Base-by-base conservation (phyloP, 805 yeast species). In the Hanseniaspora lachancei region DNA sequence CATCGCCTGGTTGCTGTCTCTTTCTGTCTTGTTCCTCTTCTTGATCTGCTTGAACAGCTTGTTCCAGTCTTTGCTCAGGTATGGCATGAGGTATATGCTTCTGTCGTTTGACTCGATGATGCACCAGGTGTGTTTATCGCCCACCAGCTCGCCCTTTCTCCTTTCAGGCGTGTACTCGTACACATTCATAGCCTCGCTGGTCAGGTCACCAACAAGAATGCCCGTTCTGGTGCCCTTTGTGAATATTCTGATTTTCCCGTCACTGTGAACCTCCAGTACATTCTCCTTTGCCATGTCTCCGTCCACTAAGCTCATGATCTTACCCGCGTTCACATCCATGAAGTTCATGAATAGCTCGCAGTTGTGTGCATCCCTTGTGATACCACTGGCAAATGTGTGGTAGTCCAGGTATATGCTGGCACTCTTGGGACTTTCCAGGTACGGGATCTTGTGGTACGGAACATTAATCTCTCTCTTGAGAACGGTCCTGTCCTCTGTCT, bases 331-430 rank as follows among this genome's bases (percentile, higher is more conserved):
- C 47, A 64, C 67, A 63, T 77, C 78, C 62, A 77, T 71, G 29
- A 70, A 69, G 43, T 69, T 63, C 58, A 72, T 71, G 50, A 71
- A 73, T 32, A 66, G 58, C 12, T 60, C 68, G 70, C 61, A 69
- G 61, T 56, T 88, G 71, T 1, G 97, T 97, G 0, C 97, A 16
- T 32, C 48, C 15, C 34, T 6, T 10, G 58, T 46, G 8, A 52
- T 47, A 18, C 36, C 53, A 29, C 42, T 41, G 10, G 24, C 20
- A 7, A 53, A 38, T 13, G 47, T 24, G 13, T 53, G 39, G 20
- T 53, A 53, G n/a, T 53, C 50, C 12, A 53, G 24, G 24, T 29
- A 44, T 6, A 53, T 53, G 32, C 20, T 16, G 2, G 49, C 24
- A 2, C 2, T 21, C 16, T 21, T 12, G 1, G 49, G 49, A 21